Evolutionary conservation across 768 basidiomycete genomes (phyloP), one percentile per base, ranked within the genome.

Genomic region (Trametes meyenii): DNA sequence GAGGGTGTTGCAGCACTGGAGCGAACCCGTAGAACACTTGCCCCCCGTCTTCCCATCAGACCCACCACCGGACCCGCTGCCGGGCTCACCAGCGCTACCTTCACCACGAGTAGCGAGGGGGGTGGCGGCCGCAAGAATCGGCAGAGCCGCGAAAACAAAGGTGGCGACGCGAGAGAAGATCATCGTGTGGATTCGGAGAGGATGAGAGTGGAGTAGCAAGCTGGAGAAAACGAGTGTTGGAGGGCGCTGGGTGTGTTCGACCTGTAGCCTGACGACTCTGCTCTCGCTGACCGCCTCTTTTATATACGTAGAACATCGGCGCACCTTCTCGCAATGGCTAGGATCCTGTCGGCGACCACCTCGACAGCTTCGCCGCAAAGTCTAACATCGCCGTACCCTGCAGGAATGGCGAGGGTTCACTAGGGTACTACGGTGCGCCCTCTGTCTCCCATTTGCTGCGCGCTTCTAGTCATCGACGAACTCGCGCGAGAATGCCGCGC

Each of bases 41-140:
- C 39, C 39, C 24, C 21, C 21, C 10, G 10, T 14, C 45, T 40
- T 13, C 14, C 39, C 17, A 11, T 21, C 45, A 33, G 29, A 33
- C 29, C 8, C 8, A 8, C 29, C 29, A 3, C 29, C 29, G 29
- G 29, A 33, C 29, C 29, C 29, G 29, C 29, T 33, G 29, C 29
- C 29, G 29, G 29, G 29, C 29, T 33, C 8, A 33, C 29, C 29
- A 33, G 29, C 39, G 50, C 29, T 43, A 1, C 17, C 24, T 44
- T 38, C 50, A 7, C 36, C 46, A 26, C 60, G 60, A 33, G 29
- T 16, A 46, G n/a, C 60, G 39, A 61, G 60, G 53, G 60, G 60
- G 52, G 52, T 61, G 55, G 64, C 64, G 56, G 42, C 60, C 60
- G 55, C 51, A 61, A 62, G 60, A 49, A 59, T 45, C 26, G 64